A percentile compares a stretch with the other conserved stretches of the same genome.
Conservation (phyloP, 148 eudicot species). For the Chenopodium formosanum region DNA sequence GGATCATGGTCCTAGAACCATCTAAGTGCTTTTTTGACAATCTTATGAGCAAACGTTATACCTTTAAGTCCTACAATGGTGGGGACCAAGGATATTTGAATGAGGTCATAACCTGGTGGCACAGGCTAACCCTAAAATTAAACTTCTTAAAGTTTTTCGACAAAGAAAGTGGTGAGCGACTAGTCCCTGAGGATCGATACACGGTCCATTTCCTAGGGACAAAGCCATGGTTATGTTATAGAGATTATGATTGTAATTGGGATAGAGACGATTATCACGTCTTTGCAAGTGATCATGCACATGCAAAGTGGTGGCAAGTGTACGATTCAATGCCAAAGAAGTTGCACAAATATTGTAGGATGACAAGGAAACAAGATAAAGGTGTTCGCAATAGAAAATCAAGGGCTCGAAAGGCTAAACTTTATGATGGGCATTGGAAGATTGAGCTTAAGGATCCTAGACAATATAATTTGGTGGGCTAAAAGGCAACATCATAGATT, state of each 20-base stretch:
- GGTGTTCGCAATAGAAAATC: conserved; percentile 36
- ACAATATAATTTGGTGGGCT: conserved; percentile 16
- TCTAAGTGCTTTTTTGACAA: conserved; percentile 52
- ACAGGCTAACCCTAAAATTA: conserved; percentile 38
- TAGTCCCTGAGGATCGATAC: conserved; percentile 34
- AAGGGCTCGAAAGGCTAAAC: conserved; percentile 33
- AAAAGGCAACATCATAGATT: too few species aligned
- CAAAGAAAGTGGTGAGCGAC: conserved; percentile 9
- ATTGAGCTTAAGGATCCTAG: conserved; percentile 61
- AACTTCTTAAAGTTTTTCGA: conserved; percentile 48
- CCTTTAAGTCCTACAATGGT: conserved; percentile 57
- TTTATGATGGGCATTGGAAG: conserved; percentile 61
- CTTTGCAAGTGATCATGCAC: conserved; percentile 56
- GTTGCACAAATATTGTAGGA: conserved; percentile 41
- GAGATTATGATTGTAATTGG: conserved; percentile 79
- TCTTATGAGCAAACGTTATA: conserved; percentile 42
- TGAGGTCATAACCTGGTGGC: conserved; percentile 78
- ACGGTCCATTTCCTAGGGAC: conserved; percentile 65
- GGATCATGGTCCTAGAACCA: conserved; percentile 69
- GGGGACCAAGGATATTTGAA: conserved; percentile 82
- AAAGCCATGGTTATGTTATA: conserved; percentile 75
- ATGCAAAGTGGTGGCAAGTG: conserved; percentile 60
- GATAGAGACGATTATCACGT: conserved; percentile 30
- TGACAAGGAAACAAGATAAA: conserved; percentile 36
- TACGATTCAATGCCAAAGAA: conserved; percentile 50